Conservation (phyloP, 2,329 filamentous ascomycete species). For the Peltaster fructicola region DNA sequence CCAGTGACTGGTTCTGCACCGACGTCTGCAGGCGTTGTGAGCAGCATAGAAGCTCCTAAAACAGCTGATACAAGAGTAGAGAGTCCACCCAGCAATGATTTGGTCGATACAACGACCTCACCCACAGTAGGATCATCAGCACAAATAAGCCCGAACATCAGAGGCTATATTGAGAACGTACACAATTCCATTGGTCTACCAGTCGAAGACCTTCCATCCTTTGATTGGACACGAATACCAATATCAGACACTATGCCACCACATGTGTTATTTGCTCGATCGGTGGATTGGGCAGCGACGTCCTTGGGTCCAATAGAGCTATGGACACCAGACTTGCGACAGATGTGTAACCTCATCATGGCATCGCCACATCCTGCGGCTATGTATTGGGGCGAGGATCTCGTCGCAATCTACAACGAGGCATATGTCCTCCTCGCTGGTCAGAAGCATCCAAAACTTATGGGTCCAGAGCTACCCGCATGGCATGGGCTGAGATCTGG, state of each 20-base stretch:
- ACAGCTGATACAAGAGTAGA: no score
- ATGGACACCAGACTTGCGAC: slow-evolving; percentile 54
- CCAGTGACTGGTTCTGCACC: no score
- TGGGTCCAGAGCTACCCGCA: slow-evolving; percentile 53
- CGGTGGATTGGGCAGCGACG: slow-evolving; percentile 55
- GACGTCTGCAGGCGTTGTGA: no score
- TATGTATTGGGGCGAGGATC: slow-evolving; percentile 55
- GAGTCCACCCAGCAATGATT: no score
- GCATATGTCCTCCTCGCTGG: slow-evolving; percentile 54
- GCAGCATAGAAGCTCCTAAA: no score
- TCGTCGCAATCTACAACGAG: slow-evolving; percentile 55
- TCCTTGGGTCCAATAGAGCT: slow-evolving; percentile 56
- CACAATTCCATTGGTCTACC: no score
- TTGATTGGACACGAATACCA: slow-evolving; percentile 67
- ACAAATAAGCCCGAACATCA: no score
- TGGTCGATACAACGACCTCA: no score
- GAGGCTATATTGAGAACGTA: no score
- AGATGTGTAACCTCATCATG: slow-evolving; percentile 72
- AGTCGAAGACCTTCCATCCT: slow-evolving; percentile 38
- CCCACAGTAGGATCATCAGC: no score
- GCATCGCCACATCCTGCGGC: slow-evolving; percentile 43
- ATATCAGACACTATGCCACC: slow-evolving; percentile 43
- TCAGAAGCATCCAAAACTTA: slow-evolving; percentile 56
- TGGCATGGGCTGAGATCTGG: slow-evolving; percentile 62
- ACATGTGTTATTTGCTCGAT: slow-evolving; percentile 57